These are phyloP conservation scores for Spergularia marina DNA, from an alignment of 148 eudicot species.

Conservation along the genomic window DNA sequence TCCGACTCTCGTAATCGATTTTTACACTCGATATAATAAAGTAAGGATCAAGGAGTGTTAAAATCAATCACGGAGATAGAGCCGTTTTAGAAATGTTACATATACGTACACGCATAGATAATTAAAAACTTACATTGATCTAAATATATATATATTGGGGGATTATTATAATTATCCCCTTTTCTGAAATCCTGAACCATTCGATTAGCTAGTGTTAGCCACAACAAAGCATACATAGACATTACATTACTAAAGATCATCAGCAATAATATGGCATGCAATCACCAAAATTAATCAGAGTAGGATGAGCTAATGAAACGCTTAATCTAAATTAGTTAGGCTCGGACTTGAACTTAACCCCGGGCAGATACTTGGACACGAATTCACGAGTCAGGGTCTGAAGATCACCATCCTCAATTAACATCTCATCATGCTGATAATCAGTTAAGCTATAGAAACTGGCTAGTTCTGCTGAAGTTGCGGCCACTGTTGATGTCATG, in stretches of 20 bases:
- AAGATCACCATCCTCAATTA: slow-evolving; percentile 41
- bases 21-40: too few relatives aligned
- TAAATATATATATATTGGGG: neutral
- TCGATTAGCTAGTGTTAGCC: slow-evolving; percentile 7
- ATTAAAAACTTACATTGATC: neutral
- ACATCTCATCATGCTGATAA: slow-evolving; percentile 16
- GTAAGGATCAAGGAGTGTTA: too few relatives aligned
- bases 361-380: slow-evolving; percentile 44
- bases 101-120: too few relatives aligned
- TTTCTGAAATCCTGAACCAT: neutral
- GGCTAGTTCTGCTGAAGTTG: slow-evolving; percentile 24
- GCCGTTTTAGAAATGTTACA: too few relatives aligned
- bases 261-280: neutral
- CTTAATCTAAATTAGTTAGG: slow-evolving; percentile 13
- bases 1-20: too few relatives aligned
- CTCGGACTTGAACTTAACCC: slow-evolving; percentile 37
- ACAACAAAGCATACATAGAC: slow-evolving; percentile 1
- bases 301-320: neutral
- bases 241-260: slow-evolving; percentile 10
- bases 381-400: slow-evolving; percentile 45
- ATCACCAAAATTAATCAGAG: slow-evolving; percentile 9
- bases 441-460: slow-evolving; percentile 22
- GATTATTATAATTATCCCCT: neutral
- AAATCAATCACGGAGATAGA: too few relatives aligned
- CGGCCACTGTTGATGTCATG: slow-evolving; percentile 10